phyloP scores from a whole-genome alignment of 2,329 filamentous ascomycete species.

The Neonectria ditissima region DNA sequence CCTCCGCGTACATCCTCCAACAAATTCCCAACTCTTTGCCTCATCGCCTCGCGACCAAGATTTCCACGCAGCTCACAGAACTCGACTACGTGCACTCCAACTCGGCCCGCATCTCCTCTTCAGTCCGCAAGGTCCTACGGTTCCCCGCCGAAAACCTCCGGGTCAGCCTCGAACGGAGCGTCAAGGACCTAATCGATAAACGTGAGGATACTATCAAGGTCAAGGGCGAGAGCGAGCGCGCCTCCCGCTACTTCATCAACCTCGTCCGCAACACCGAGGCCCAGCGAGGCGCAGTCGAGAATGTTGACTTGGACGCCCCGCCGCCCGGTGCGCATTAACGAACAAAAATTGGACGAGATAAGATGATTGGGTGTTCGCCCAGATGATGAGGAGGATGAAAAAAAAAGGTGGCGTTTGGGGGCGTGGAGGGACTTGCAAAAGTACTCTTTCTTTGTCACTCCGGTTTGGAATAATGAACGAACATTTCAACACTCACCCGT shows the following conservation, averaged over 20 bases:
- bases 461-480: slow-evolving; percentile 21
- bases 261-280: slow-evolving; percentile 75
- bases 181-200: slow-evolving; percentile 83
- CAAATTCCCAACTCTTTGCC: slow-evolving; percentile 92
- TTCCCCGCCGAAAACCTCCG: slow-evolving; percentile 89
- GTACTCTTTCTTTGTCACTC: slow-evolving; percentile 12
- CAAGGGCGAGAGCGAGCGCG: slow-evolving; percentile 85
- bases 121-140: slow-evolving; percentile 89
- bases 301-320: slow-evolving; percentile 67
- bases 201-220: slow-evolving; percentile 87
- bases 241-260: slow-evolving; percentile 90
- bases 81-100: slow-evolving; percentile 96
- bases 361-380: slow-evolving; percentile 15
- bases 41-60: slow-evolving; percentile 84
- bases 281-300: slow-evolving; percentile 63
- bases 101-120: slow-evolving; percentile 82
- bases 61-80: slow-evolving; percentile 80
- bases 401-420: slow-evolving; percentile 30
- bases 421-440: slow-evolving; percentile 15
- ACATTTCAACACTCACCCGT: slow-evolving; percentile 19
- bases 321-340: slow-evolving; percentile 52
- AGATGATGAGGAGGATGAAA: slow-evolving; percentile 17
- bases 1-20: slow-evolving; percentile 82
- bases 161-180: slow-evolving; percentile 82
- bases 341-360: slow-evolving; percentile 18